A percentile compares a stretch with the other conserved stretches of the same genome.
Evolutionary conservation across 257 asterid genomes (phyloP).

Genomic region (Cynanchum wilfordii): DNA sequence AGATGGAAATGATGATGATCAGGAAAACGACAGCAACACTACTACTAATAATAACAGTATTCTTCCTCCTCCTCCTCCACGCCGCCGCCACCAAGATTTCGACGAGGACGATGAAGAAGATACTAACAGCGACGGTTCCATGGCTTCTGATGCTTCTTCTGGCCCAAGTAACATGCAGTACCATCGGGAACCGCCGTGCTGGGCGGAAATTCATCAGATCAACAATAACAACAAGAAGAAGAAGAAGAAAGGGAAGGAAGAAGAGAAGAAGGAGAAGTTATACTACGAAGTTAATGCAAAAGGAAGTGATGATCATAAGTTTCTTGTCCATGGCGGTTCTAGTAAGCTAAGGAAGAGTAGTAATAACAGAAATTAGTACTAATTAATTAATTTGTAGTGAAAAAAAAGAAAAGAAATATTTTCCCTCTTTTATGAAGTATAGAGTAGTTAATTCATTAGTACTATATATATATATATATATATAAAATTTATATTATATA

Average conservation of each 20-base stretch:
- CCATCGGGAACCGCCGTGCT: not conserved
- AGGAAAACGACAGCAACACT: not conserved
- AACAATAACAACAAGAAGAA: constrained; percentile 5
- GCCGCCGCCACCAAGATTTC: not conserved
- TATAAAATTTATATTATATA: not conserved
- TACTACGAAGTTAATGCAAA: constrained; percentile 8
- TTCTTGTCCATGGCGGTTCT: constrained; percentile 12
- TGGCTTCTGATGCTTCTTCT: constrained; percentile 46
- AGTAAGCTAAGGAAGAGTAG: constrained; percentile 26
- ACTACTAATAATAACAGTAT: no score
- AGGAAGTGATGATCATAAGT: not conserved
- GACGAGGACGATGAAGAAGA: constrained; percentile 11
- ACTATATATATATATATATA: constrained; percentile 7
- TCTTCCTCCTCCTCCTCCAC: no score
- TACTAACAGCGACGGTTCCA: constrained; percentile 35
- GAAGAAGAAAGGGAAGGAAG: constrained; percentile 14
- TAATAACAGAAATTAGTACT: constrained; percentile 22
- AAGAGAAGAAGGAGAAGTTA: not conserved
- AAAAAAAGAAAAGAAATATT: no score
- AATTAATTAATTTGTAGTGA: no score
- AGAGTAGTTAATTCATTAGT: not conserved
- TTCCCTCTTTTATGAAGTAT: not conserved
- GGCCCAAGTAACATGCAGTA: constrained; percentile 26
- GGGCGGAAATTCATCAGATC: not conserved
- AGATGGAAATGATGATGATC: constrained; percentile 4